Base-by-base conservation (phyloP, 2,329 filamentous ascomycete species). In the Alternaria sp. region DNA sequence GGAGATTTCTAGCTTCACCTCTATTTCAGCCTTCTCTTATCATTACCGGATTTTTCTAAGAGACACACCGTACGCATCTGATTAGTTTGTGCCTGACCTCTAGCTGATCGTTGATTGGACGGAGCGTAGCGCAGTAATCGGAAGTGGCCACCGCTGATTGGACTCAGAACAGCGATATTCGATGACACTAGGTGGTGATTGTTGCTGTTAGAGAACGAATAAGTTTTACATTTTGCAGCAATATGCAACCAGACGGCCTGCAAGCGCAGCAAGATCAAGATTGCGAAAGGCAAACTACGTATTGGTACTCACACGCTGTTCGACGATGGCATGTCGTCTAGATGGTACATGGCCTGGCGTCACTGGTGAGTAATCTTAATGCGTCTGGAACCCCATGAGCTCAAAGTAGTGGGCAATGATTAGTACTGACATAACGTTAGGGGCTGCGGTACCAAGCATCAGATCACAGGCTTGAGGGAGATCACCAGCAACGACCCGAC, bases 391-490 rank as follows among this genome's bases (percentile, higher is more conserved):
- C 24, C 24, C 17, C 6, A 29, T 23, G 14, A 7, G 26, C 13
- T 13, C 11, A 5, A 11, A 4, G n/a, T 3, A 21, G 21, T 23
- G 14, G 24, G 4, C 13, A 11, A n/a, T 1, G 14, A 10, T 1
- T n/a, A 24, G 3, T 24, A 23, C 37, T 59, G 28, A 58, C 51
- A 23, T 10, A 14, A 0, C 2, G 14, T 7, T 4, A 96, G 93
- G 93, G 92, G 92, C 10, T 97, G 93, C 69, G 86, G 92, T 29
- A 95, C 92, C n/a, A 91, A 91, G 34, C 81, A 84, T 44, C 85
- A 91, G 67, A 79, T 97, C 61, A 69, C 81, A 56, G 88, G 90
- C 60, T 78, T 93, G 42, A 85, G 87, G 61, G 81, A 86, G 2
- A 73, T 80, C 8, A 82, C 88, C 59, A 78, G 78, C 2, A 77